Conservation (phyloP, 2,329 filamentous ascomycete species). For the Phyllosticta capitalensis region DNA sequence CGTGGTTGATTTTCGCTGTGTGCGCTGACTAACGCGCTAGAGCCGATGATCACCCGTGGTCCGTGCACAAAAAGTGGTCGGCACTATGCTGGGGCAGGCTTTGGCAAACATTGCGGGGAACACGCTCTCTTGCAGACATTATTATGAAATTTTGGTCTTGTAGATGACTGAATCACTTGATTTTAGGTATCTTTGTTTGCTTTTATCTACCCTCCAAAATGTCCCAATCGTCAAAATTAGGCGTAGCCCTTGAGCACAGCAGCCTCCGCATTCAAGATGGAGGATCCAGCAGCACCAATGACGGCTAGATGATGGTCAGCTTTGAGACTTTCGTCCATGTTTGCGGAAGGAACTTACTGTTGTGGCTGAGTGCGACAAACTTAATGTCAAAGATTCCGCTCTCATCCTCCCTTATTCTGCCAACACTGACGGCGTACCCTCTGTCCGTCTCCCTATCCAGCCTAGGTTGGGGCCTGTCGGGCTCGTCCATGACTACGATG, state of each 20-base stretch:
- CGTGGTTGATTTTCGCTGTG: slow-evolving; percentile 9
- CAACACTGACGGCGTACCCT: slow-evolving; percentile 87
- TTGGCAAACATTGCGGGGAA: slow-evolving; percentile 29
- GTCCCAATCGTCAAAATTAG: slow-evolving; percentile 29
- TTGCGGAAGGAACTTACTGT: slow-evolving; percentile 39
- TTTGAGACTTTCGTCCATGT: background rate
- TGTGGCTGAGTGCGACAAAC: slow-evolving; percentile 88
- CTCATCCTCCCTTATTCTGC: slow-evolving; percentile 75
- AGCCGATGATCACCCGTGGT: slow-evolving; percentile 5
- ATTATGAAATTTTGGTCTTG: background rate
- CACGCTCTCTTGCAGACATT: background rate
- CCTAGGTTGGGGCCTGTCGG: slow-evolving; percentile 82
- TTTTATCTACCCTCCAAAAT: background rate
- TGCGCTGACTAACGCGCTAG: slow-evolving; percentile 8
- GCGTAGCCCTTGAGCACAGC: slow-evolving; percentile 82
- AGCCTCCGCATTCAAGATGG: slow-evolving; percentile 88
- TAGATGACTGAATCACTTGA: background rate
- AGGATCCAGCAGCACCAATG: slow-evolving; percentile 91
- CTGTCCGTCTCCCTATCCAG: slow-evolving; percentile 76
- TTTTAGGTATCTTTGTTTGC: background rate
- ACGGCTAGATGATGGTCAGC: slow-evolving; percentile 49
- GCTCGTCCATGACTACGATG: slow-evolving; percentile 83
- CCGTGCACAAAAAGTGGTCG: slow-evolving; percentile 19
- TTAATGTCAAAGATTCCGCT: slow-evolving; percentile 88
- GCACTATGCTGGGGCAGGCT: slow-evolving; percentile 29